Evolutionary conservation across 2,329 filamentous ascomycete genomes (phyloP), one percentile per base, ranked within the genome.

Genomic region (Teratosphaeria pseudoeucalypti): DNA sequence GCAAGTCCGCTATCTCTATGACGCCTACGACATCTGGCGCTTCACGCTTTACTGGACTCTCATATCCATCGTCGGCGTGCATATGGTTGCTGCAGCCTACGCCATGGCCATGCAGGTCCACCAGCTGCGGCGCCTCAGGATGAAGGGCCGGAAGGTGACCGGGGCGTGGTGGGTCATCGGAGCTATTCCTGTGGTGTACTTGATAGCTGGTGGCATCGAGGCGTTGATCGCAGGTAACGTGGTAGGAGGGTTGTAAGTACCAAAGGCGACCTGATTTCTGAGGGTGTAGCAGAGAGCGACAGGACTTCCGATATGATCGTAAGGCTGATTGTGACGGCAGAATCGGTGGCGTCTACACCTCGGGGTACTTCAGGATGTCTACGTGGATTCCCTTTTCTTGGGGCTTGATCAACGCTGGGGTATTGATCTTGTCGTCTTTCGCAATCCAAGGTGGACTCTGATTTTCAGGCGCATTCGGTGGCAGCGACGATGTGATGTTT

Each of bases 371-470:
- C 71, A 81, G 85, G 68, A 94, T 96, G 90, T 92, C 90, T 54
- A 96, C 92, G 0, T 96, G 91, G 91, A 89, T 95, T 57, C 92
- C 92, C 0, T 88, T 94, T 69, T 82, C 92, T 26, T 96, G 92
- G 92, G 89, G 85, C 0, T 81, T 89, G 70, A 87, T 92, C 72
- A 95, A 90, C 72, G 85, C 92, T 10, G 73, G 96, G 54, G 82
- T 95, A 34, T 78, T 96, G 54, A 85, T 96, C 56, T 79, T 95
- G 63, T 94, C 90, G 5, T 94, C 90, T 3, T 96, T 96, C 72
- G 89, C 90, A n/a, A 92, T 95, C 57, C 90, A 95, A 71, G 90
- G 91, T 55, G 91, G 89, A 47, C 79, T 96, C 62, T 96, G 74
- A 84, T 19, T 7, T 10, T 6, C n/a, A n/a, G 16, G 43, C 43